Evolutionary conservation across 768 basidiomycete species (phyloP), one percentile per base, ranked within the genome.

Genomic region (Neoboletus subvelutipes): DNA sequence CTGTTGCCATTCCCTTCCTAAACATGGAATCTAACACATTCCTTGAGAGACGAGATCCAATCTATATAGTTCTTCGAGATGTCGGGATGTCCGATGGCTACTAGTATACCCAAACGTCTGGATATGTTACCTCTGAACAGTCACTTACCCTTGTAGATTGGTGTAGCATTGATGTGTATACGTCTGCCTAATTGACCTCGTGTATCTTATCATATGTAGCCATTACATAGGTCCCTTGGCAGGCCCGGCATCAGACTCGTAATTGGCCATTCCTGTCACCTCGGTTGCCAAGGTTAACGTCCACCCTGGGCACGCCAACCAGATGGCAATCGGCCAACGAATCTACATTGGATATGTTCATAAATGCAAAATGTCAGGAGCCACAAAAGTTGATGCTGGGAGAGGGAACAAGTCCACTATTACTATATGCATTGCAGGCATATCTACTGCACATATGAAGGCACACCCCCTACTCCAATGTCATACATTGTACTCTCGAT

Each of bases 181-280:
- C 26, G 26, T 26, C 29, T n/a, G 48, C 43, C 39, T 57, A 43
- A 42, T 54, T 17, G 45, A 26, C 65, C 52, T 41, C 41, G 2
- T 67, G 57, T 57, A 56, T 39, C 41, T 33, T 54, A 54, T 20
- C 28, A 18, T 37, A n/a, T n/a, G n/a, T n/a, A 7, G 4, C 29
- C 17, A 22, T 36, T 39, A 17, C 12, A n/a, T n/a, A n/a, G 24
- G 36, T 8, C n/a, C 31, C 31, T 50, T 61, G 58, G 33, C 36
- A 34, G 34, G n/a, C n/a, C n/a, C n/a, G 18, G 33, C 20, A 13
- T 51, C 41, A 24, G 12, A 29, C 29, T 34, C 22, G 47, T 56
- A 63, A 50, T 56, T 20, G 18, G 13, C 10, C 1, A n/a, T 33
- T 28, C 29, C 17, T 40, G 62, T 64, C 54, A 13, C 49, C 29